A percentile compares a stretch with the other conserved stretches of the same genome.
These are phyloP conservation scores for Citrus maxima DNA, from an alignment of 345 rosid species.

Conservation along the genomic window DNA sequence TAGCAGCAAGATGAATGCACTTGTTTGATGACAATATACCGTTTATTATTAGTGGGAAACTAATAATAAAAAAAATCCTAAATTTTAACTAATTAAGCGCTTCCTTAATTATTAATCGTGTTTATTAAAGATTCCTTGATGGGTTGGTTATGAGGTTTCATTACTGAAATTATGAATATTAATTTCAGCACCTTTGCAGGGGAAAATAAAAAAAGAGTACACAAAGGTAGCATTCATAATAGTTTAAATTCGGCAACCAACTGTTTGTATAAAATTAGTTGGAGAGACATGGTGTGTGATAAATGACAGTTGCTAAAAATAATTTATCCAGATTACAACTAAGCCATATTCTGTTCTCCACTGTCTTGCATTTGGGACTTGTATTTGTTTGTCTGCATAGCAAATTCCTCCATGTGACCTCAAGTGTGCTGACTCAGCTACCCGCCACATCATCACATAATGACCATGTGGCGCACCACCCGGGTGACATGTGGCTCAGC, in stretches of 20 bases:
- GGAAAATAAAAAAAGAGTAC: background rate
- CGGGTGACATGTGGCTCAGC: background rate
- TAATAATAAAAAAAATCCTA: background rate
- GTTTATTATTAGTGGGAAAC: background rate
- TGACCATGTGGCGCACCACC: background rate
- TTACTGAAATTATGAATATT: background rate
- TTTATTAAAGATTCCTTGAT: slow-evolving; percentile 11
- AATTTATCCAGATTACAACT: slow-evolving; percentile 21
- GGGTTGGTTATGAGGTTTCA: background rate
- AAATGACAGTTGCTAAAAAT: background rate
- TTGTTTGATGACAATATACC: background rate
- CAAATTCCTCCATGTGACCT: background rate
- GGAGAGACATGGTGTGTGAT: slow-evolving; percentile 17
- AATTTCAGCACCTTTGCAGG: background rate
- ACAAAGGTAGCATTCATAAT: background rate
- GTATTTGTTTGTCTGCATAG: background rate
- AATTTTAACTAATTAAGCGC: background rate
- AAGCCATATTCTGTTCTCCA: slow-evolving; percentile 18
- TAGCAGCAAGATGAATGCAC: background rate
- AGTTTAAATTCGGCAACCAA: slow-evolving; percentile 1
- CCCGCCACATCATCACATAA: background rate
- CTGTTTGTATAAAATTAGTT: slow-evolving; percentile 27
- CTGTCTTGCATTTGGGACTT: slow-evolving; percentile 13
- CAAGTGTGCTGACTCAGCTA: background rate
- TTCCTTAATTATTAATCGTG: background rate